Percentiles rank a stretch among this genome's conserved stretches.
Conservation (phyloP, 768 basidiomycete species). For the Coprinopsis strossmayeri region DNA sequence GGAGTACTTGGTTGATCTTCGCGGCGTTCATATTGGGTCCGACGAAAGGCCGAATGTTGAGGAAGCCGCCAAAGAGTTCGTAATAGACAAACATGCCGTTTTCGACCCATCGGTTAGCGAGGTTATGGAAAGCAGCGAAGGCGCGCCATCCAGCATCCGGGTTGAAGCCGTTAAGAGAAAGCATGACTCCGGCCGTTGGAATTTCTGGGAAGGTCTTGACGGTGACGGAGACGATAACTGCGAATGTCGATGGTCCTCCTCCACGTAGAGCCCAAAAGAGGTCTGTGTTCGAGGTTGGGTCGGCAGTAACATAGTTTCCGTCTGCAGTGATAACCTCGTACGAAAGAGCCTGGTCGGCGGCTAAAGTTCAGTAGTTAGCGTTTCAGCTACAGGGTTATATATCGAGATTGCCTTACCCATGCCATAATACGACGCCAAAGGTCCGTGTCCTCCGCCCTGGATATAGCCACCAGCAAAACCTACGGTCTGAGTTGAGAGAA, state of each 20-base stretch:
- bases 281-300: conserved; percentile 31
- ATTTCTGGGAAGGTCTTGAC: conserved; percentile 14
- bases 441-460: conserved; percentile 30
- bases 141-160: conserved; percentile 5
- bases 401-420: conserved; percentile 11
- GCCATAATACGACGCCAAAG: conserved; percentile 14
- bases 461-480: conserved; percentile 35
- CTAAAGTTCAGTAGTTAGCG: not conserved
- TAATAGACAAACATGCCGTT: conserved; percentile 12
- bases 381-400: not conserved
- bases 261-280: conserved; percentile 40
- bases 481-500: conserved; percentile 21
- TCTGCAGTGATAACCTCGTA: conserved; percentile 37
- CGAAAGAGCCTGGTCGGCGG: conserved; percentile 24
- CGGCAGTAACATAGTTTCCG: conserved; percentile 30
- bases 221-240: conserved; percentile 11
- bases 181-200: conserved; percentile 11
- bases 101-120: conserved; percentile 12
- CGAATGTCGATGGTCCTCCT: conserved; percentile 23
- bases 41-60: conserved; percentile 13
- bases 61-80: conserved; percentile 6
- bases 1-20: conserved; percentile 11
- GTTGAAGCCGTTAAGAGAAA: conserved; percentile 10
- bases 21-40: conserved; percentile 12
- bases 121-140: conserved; percentile 11